Conservation (phyloP, 1,139 yeast genomes). For the Taphrina deformans region DNA sequence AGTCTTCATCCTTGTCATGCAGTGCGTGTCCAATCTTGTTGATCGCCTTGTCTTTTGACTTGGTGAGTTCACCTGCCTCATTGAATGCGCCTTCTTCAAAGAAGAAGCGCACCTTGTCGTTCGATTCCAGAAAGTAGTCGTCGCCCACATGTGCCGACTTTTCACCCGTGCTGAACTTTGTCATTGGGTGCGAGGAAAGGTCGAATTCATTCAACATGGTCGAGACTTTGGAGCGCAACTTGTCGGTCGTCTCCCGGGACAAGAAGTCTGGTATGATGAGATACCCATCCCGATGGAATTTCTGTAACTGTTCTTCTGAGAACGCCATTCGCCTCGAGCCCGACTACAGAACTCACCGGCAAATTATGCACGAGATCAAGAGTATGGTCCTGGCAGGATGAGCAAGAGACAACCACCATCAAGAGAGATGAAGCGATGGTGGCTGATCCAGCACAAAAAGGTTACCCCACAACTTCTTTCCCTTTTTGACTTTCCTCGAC, state of each 20-base stretch:
- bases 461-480: neutral
- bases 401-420: too few species aligned
- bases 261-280: constrained; percentile 62
- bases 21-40: constrained; percentile 81
- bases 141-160: constrained; percentile 64
- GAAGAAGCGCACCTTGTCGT: constrained; percentile 68
- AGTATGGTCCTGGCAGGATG: too few species aligned
- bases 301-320: constrained; percentile 42
- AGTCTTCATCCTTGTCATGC: constrained; percentile 58
- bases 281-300: constrained; percentile 61
- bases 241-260: constrained; percentile 48
- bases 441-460: neutral
- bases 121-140: constrained; percentile 65
- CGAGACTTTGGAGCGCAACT: constrained; percentile 52
- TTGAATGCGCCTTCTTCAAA: constrained; percentile 73
- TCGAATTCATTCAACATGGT: constrained; percentile 55
- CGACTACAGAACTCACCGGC: too few species aligned
- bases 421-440: neutral
- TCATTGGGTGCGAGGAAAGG: constrained; percentile 62
- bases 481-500: neutral
- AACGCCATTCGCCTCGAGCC: constrained; percentile 17
- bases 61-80: constrained; percentile 53
- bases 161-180: constrained; percentile 65
- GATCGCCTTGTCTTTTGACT: constrained; percentile 59
- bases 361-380: too few species aligned